Percentiles rank a stretch among this genome's conserved stretches.
Conservation (phyloP, 176 grass and related monocot species). For the Eremochloa ophiuroides region DNA sequence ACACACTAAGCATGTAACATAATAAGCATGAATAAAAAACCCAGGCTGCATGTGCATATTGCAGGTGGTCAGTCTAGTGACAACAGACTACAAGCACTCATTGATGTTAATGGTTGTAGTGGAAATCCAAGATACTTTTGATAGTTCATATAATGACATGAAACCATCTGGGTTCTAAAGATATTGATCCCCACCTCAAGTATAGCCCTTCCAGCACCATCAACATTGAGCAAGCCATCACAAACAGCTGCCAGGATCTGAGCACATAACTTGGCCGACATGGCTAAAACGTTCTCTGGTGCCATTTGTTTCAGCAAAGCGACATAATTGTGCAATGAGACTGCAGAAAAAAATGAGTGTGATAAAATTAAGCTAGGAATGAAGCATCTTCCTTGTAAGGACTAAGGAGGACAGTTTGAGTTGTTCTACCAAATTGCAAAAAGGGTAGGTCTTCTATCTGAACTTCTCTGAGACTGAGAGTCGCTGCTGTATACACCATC, state of each 20-base stretch:
- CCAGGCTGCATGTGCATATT: neutral
- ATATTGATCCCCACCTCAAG: conserved; percentile 57
- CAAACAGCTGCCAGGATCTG: no score
- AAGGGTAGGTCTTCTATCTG: conserved; percentile 41
- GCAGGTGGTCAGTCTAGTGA: neutral
- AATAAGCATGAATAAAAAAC: neutral
- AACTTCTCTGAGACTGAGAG: conserved; percentile 50
- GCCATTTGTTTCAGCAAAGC: conserved; percentile 97
- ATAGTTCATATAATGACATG: no score
- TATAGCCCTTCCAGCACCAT: conserved; percentile 60
- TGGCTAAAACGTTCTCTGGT: conserved; percentile 90
- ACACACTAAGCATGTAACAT: neutral
- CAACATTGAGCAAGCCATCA: no score
- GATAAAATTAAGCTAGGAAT: neutral
- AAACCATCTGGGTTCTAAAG: neutral
- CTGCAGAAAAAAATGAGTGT: conserved; percentile 31
- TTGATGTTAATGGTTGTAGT: neutral
- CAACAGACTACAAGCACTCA: neutral
- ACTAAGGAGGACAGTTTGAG: no score
- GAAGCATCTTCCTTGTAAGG: neutral
- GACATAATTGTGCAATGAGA: conserved; percentile 77
- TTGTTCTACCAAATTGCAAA: conserved; percentile 60
- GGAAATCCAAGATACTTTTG: neutral
- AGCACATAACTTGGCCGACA: conserved; percentile 83
- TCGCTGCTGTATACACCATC: conserved; percentile 42